Evolutionary conservation across 805 yeast species (phyloP), one percentile per base, ranked within the genome.

Genomic region (Nakazawaea sp.): DNA sequence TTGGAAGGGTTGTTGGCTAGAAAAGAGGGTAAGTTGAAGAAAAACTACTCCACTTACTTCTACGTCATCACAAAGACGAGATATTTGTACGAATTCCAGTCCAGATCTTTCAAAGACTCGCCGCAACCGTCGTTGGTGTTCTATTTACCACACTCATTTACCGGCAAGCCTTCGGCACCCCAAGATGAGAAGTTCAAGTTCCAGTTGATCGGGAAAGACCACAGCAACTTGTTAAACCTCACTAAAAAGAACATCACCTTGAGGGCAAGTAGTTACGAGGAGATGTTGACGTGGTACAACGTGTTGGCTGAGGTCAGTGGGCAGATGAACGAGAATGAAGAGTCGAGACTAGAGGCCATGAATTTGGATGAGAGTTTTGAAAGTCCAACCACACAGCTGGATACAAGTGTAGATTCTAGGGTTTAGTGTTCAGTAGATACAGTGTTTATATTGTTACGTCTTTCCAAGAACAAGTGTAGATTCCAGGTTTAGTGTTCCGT

Each of bases 61-160:
- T 72, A 62, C 46, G 77, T 67, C 27, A 53, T 72, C 30, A 63
- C 77, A 5, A 67, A 64, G 21, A 46, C 73, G 1, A 58, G 65
- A 17, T 68, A 57, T 47, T 46, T 72, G 17, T 64, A 65, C 43
- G 72, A 68, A 44, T 72, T 67, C 52, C 66, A 65, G 41, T 58
- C 71, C 11, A 58, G 64, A 39, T 66, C 71, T 18, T 55, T 52
- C 32, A 45, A 54, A 30, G 74, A 68, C 42, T 55, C 70, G 5
- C 43, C 43, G 15, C 57, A 59, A n/a, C 78, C 78, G 12, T 64
- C 65, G 18, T 46, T 67, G 30, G 60, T 67, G 13, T 45, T 73
- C 5, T 70, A 59, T 40, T 48, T 72, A 26, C 78, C 78, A 8
- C 75, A 69, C 15, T 58, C 70, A 41, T 47, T 58, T 21, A 39